Evolutionary conservation across 2,329 filamentous ascomycete species (phyloP), one percentile per base, ranked within the genome.

Genomic region (Talaromyces sp.): DNA sequence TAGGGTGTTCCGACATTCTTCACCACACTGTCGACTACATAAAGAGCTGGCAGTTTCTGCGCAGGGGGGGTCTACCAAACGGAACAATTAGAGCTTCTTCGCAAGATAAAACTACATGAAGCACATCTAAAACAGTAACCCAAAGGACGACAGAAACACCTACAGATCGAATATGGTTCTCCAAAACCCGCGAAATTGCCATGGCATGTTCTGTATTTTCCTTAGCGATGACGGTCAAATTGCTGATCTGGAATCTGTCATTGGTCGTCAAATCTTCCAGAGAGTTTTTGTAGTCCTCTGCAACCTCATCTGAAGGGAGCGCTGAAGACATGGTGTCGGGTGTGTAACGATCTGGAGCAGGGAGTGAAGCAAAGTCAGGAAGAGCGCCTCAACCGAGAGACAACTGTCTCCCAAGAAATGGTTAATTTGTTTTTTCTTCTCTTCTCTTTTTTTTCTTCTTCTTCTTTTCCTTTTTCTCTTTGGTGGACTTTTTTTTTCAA

Each of bases 1-100:
- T 99, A 99, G 8, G 94, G 94, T 0, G 93, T 97, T 63, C 94
- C 94, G 63, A 99, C 92, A 80, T 99, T 97, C 77, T 99, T 99
- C 72, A 96, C 92, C 63, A 99, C 93, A 17, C 93, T 97, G 77
- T 99, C 94, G 71, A 99, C 88, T 65, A 99, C 91, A 77, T 97
- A 99, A 29, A 99, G 83, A n/a, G 94, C 91, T 19, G 94, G 92
- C 2, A 99, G 81, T 72, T 97, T 99, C 75, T 92, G 92, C 63
- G 86, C 84, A 43, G 94, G 92, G 52, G 91, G 85, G 58, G 89
- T 91, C 94, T 99, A 77, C 65, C 52, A 73, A 35, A 57, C 69
- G 64, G 43, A 65, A 68, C 58, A 67, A 71, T 74, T 72, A 72
- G 71, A 74, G 63, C 63, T 61, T 62, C 43, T 66, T 63, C 64